Percentiles rank a stretch among this genome's conserved stretches.
phyloP scores from a whole-genome alignment of 2,329 filamentous ascomycete species.

The Tolypocladium amazonense region DNA sequence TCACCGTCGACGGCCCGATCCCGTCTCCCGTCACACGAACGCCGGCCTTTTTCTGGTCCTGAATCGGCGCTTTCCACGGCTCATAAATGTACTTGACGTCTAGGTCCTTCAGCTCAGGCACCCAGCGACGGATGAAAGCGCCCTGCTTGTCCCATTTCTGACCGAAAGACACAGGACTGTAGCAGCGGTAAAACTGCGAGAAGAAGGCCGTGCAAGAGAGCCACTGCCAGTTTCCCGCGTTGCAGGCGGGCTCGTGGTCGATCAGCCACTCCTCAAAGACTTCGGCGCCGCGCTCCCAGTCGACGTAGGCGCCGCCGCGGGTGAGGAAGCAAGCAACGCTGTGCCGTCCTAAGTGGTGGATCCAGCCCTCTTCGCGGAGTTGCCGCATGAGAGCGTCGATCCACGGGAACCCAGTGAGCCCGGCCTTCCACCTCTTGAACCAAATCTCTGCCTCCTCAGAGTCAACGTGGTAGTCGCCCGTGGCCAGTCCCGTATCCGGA shows the following conservation, averaged over 20 bases:
- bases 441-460: conserved; percentile 49
- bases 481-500: conserved; percentile 32
- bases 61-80: conserved; percentile 62
- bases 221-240: conserved; percentile 73
- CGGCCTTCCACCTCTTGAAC: conserved; percentile 59
- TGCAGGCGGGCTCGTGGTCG: conserved; percentile 66
- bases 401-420: conserved; percentile 67
- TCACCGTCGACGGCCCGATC: conserved; percentile 9
- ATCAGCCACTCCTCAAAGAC: conserved; percentile 69
- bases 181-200: conserved; percentile 59
- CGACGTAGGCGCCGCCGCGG: conserved; percentile 65
- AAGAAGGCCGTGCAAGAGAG: conserved; percentile 67
- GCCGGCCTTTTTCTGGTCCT: conserved; percentile 58
- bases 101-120: conserved; percentile 53
- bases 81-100: conserved; percentile 67
- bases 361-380: conserved; percentile 62
- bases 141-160: conserved; percentile 68
- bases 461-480: conserved; percentile 54
- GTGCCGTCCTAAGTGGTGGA: conserved; percentile 68
- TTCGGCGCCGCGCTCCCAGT: conserved; percentile 69
- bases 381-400: conserved; percentile 76
- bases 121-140: conserved; percentile 50
- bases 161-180: conserved; percentile 60
- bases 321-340: conserved; percentile 76
- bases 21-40: conserved; percentile 50